Conservation (phyloP, 495 filamentous ascomycete genomes). For the Neurospora sp. region DNA sequence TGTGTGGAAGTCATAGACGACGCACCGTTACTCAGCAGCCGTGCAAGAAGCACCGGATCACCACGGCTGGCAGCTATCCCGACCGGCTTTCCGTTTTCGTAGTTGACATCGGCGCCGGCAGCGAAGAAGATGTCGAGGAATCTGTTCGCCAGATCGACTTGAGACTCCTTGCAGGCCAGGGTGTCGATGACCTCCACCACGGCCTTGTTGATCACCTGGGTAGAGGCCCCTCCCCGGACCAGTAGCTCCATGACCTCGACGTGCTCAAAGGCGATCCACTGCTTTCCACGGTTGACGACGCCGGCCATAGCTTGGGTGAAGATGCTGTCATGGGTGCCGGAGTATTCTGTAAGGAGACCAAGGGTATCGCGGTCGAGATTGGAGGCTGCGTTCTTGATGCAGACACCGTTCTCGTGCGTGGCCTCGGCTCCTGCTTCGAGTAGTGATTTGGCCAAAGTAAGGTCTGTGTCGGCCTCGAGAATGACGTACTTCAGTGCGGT, state of each 20-base stretch:
- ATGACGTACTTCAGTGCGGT: slow-evolving; percentile 16
- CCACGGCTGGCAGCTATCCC: slow-evolving; percentile 28
- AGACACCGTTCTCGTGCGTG: slow-evolving; percentile 17
- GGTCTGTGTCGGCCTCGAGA: slow-evolving; percentile 14
- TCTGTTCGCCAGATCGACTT: slow-evolving; percentile 17
- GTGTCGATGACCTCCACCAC: slow-evolving; percentile 29
- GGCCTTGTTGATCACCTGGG: slow-evolving; percentile 22
- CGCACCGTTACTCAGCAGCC: slow-evolving; percentile 24
- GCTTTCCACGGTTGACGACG: slow-evolving; percentile 13
- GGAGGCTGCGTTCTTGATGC: slow-evolving; percentile 22
- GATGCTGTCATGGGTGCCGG: slow-evolving; percentile 3
- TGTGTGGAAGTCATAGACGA: slow-evolving; percentile 21
- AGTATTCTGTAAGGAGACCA: slow-evolving; percentile 11
- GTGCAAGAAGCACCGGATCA: slow-evolving; percentile 23
- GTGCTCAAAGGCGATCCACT: slow-evolving; percentile 26
- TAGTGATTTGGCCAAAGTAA: slow-evolving; percentile 11
- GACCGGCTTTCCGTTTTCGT: slow-evolving; percentile 31
- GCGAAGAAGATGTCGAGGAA: slow-evolving; percentile 28
- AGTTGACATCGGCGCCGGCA: slow-evolving; percentile 29
- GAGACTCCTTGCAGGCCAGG: slow-evolving; percentile 15
- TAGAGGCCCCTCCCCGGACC: slow-evolving; percentile 27
- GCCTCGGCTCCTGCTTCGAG: slow-evolving; percentile 19
- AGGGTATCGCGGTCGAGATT: slow-evolving; percentile 14
- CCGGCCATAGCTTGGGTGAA: slow-evolving; percentile 15
- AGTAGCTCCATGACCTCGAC: slow-evolving; percentile 26